These are phyloP conservation scores for Rhodosporidiobolus odoratus DNA, from an alignment of 768 basidiomycete species.

Conservation along the genomic window DNA sequence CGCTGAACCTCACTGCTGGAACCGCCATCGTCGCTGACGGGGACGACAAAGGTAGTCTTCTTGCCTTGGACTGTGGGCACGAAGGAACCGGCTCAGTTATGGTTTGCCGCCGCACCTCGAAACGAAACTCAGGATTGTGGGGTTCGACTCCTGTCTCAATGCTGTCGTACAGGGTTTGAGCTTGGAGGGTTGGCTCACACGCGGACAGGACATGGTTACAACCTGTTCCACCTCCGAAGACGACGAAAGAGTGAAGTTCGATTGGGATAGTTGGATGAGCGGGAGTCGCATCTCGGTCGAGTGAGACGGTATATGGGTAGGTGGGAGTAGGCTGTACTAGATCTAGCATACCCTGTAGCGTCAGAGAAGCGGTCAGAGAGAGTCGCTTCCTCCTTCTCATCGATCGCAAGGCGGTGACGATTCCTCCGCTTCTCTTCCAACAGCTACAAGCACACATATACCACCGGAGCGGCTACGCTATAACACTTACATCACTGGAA, in stretches of 20 bases:
- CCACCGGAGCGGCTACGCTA: too few species aligned
- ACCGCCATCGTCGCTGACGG: conserved; percentile 36
- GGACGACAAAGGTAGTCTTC: conserved; percentile 14
- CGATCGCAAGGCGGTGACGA: too few species aligned
- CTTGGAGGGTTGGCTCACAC: not conserved
- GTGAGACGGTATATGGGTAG: not conserved
- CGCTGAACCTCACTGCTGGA: conserved; percentile 25
- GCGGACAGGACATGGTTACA: conserved; percentile 25
- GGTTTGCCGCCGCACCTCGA: not conserved
- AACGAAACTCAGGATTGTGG: too few species aligned
- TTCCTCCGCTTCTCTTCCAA: too few species aligned
- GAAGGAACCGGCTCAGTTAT: not conserved
- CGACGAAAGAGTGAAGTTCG: conserved; percentile 2
- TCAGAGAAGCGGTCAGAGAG: too few species aligned
- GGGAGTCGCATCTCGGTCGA: too few species aligned
- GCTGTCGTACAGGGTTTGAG: too few species aligned
- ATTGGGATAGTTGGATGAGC: not conserved
- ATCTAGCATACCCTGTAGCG: too few species aligned
- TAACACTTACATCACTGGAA: too few species aligned
- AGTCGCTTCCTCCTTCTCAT: too few species aligned
- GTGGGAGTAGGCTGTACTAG: not conserved
- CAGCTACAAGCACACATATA: too few species aligned
- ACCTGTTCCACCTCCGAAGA: conserved; percentile 33
- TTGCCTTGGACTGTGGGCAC: conserved; percentile 4
- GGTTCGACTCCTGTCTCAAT: too few species aligned